Evolutionary conservation across 2,329 filamentous ascomycete genomes (phyloP).

Genomic region (Penicillium sp.): DNA sequence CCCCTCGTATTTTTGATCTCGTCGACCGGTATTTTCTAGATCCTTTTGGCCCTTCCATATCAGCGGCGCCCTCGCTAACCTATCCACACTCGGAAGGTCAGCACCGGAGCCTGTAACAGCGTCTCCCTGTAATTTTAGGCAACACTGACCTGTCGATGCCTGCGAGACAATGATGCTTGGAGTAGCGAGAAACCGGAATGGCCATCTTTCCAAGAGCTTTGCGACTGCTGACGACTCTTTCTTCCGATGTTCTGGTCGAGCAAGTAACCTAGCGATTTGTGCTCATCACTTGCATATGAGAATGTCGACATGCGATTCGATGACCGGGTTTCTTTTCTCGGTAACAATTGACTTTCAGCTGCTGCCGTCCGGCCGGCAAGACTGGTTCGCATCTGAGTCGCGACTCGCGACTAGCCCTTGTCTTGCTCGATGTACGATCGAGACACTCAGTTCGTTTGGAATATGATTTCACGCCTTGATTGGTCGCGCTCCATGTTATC

Average conservation of each 20-base stretch:
- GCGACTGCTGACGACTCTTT: not conserved
- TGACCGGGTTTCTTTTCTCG: conserved; percentile 6
- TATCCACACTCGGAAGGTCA: conserved; percentile 20
- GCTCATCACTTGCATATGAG: conserved; percentile 21
- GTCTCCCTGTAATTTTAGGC: conserved; percentile 6
- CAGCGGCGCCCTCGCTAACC: conserved; percentile 18
- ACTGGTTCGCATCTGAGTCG: conserved; percentile 21
- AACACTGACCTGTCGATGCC: conserved; percentile 9
- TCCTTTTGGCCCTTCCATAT: conserved; percentile 16
- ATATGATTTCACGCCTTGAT: not conserved
- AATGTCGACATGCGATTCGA: conserved; percentile 22
- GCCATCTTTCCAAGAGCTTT: not conserved
- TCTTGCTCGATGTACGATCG: not conserved
- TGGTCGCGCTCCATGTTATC: not conserved
- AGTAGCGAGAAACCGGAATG: not conserved
- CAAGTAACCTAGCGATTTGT: conserved; percentile 15
- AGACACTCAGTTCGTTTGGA: not conserved
- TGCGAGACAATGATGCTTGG: not conserved
- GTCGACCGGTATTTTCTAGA: conserved; percentile 11
- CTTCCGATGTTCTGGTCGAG: conserved; percentile 2
- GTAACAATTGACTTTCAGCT: conserved; percentile 27
- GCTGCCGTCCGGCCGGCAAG: conserved; percentile 26
- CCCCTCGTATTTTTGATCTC: conserved; percentile 10
- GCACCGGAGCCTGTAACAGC: conserved; percentile 13
- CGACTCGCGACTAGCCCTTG: not conserved